Evolutionary conservation across 2,329 filamentous ascomycete species (phyloP).

Genomic region (Diaporthe amygdali): DNA sequence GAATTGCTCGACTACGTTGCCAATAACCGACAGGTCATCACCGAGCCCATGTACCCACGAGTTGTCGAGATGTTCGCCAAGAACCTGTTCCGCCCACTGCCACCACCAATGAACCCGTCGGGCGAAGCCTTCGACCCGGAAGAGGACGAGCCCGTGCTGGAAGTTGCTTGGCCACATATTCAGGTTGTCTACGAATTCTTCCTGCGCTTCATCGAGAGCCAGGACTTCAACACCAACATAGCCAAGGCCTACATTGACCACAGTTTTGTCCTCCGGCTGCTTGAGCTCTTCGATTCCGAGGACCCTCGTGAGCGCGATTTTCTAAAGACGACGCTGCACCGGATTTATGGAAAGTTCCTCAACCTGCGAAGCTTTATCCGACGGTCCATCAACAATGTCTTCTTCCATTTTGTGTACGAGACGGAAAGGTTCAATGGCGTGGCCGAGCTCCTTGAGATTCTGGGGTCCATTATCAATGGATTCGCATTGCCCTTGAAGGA

Average conservation of each 20-base stretch:
- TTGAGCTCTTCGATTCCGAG: slow-evolving; percentile 98
- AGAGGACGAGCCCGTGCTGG: slow-evolving; percentile 96
- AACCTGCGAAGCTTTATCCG: slow-evolving; percentile 97
- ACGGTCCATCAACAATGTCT: slow-evolving; percentile 99
- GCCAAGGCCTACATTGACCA: slow-evolving; percentile 99
- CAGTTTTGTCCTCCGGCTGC: slow-evolving; percentile 91
- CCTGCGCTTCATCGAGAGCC: slow-evolving; percentile 96
- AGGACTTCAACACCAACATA: slow-evolving; percentile 99
- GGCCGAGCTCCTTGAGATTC: slow-evolving; percentile 92
- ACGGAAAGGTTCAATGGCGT: slow-evolving; percentile 99
- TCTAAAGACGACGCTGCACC: slow-evolving; percentile 94
- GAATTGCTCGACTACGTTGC: slow-evolving; percentile 97
- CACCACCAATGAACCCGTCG: slow-evolving; percentile 95
- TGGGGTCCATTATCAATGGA: slow-evolving; percentile 98
- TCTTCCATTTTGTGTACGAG: slow-evolving; percentile 99
- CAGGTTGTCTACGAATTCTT: slow-evolving; percentile 99
- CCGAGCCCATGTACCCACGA: slow-evolving; percentile 97
- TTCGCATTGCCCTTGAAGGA: slow-evolving; percentile 97
- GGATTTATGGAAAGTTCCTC: slow-evolving; percentile 98
- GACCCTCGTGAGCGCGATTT: slow-evolving; percentile 97
- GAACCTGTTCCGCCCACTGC: slow-evolving; percentile 96
- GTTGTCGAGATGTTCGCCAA: slow-evolving; percentile 99
- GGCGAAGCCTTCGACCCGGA: slow-evolving; percentile 98
- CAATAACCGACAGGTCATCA: slow-evolving; percentile 98
- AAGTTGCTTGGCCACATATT: slow-evolving; percentile 99